phyloP scores from a whole-genome alignment of 1,284 basidiomycete genomes.

The Schizopora paradoxa region DNA sequence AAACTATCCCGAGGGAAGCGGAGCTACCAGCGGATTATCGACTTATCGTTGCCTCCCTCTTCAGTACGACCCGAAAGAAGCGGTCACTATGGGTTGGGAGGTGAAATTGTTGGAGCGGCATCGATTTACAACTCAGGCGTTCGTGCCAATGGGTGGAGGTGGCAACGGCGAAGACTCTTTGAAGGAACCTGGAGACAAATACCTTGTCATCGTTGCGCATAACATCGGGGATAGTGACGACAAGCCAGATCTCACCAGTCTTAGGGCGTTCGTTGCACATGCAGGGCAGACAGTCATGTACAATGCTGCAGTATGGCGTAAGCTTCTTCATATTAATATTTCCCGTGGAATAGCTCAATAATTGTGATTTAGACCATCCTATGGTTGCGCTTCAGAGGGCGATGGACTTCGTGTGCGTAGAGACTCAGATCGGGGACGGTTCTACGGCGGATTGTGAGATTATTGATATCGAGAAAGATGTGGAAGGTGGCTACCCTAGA shows the following conservation, averaged over 20 bases:
- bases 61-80: constrained; percentile 31
- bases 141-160: constrained; percentile 76
- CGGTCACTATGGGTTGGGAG: constrained; percentile 28
- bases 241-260: constrained; percentile 64
- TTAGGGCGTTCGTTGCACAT: constrained; percentile 78
- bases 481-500: constrained; percentile 28
- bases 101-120: constrained; percentile 72
- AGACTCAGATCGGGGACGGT: constrained; percentile 79
- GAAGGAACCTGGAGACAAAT: constrained; percentile 46
- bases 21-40: constrained; percentile 61
- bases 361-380: constrained; percentile 60
- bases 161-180: constrained; percentile 34
- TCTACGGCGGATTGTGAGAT: constrained; percentile 74
- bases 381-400: constrained; percentile 75
- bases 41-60: constrained; percentile 70
- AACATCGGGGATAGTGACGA: constrained; percentile 65
- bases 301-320: constrained; percentile 81
- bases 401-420: constrained; percentile 78
- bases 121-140: constrained; percentile 77
- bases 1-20: constrained; percentile 43
- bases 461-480: constrained; percentile 50
- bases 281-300: constrained; percentile 83
- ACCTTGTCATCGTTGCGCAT: constrained; percentile 80
- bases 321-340: constrained; percentile 32
- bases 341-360: constrained; percentile 13